phyloP scores from a whole-genome alignment of 345 rosid species.

The Capsella bursapastoris region DNA sequence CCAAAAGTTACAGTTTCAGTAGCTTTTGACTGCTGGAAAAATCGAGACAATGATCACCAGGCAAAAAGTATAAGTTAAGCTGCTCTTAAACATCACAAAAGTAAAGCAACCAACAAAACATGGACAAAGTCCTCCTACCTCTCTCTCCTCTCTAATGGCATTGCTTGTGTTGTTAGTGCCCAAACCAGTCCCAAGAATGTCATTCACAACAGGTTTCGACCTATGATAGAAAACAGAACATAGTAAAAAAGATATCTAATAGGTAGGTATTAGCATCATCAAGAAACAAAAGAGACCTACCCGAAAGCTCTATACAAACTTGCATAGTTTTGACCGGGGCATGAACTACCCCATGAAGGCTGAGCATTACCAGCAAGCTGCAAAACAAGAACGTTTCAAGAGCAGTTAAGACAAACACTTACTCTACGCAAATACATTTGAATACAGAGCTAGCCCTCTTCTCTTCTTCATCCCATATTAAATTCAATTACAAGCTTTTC shows the following conservation, averaged over 20 bases:
- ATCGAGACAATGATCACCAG: neutral
- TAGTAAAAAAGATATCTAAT: neutral
- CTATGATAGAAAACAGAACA: neutral
- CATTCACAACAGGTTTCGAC: conserved; percentile 40
- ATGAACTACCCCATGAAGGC: conserved; percentile 35
- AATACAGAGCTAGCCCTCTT: no score
- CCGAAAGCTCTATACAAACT: conserved; percentile 40
- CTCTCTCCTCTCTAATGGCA: conserved; percentile 36
- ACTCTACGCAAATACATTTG: no score
- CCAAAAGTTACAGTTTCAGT: conserved; percentile 17
- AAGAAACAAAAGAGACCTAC: conserved; percentile 5
- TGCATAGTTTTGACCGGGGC: conserved; percentile 39
- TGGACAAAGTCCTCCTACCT: conserved; percentile 29
- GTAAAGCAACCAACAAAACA: neutral
- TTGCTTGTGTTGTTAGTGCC: conserved; percentile 28
- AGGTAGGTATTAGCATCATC: neutral
- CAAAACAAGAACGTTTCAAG: conserved; percentile 21
- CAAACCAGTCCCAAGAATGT: conserved; percentile 38
- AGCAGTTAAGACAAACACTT: neutral
- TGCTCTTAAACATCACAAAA: neutral
- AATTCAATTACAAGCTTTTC: no score
- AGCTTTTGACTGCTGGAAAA: conserved; percentile 28
- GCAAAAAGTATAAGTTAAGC: conserved; percentile 19
- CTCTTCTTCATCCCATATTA: no score
- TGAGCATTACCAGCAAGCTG: conserved; percentile 45